Base-by-base conservation (phyloP, 176 grass and related monocot genomes). In the Puya raimondii region DNA sequence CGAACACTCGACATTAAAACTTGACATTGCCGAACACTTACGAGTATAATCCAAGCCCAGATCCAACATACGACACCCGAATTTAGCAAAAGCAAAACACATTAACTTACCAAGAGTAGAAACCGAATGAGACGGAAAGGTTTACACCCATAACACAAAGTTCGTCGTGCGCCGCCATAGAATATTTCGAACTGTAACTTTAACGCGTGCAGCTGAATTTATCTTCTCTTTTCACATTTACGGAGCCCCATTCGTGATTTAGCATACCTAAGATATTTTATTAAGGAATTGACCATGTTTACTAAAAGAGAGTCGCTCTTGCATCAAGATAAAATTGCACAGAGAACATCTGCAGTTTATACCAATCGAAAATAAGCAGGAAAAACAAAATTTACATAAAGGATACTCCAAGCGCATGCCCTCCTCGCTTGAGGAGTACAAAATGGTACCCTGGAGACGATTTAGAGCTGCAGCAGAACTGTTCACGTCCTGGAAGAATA, bases 391-490 rank as follows among this genome's bases (percentile, higher is more conserved):
- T 72, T 42, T 26, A 9, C 61, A 64, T 64, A 8, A 72, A 92
- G 94, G 94, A 99, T 99, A 99, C 94, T 99, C 94, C 72, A 99
- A 75, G 63, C 86, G 84, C 42, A 99, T 90, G 66, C 94, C 89
- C 63, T 92, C 89, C 63, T 76, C 82, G 7, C 52, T 69, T 67
- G 94, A 99, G 69, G 89, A 88, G 69, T 84, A 82, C 58, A 99
- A 68, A 67, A 93, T 66, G 66, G 79, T 63, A 76, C 94, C 94
- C 78, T 99, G 94, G 11, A 92, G 82, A 88, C 73, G 89, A 86
- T 77, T 84, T 42, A 99, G 52, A 17, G 89, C 94, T 67, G 76
- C 87, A 75, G 82, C 88, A 77, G 94, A 88, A 84, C 89, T 90
- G 68, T 70, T 61, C 42, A 67, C 70, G 53, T 99, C 89, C 94